Evolutionary conservation across 192 early-diverging fungal species (phyloP).

Genomic region (Lobosporangium transversale): DNA sequence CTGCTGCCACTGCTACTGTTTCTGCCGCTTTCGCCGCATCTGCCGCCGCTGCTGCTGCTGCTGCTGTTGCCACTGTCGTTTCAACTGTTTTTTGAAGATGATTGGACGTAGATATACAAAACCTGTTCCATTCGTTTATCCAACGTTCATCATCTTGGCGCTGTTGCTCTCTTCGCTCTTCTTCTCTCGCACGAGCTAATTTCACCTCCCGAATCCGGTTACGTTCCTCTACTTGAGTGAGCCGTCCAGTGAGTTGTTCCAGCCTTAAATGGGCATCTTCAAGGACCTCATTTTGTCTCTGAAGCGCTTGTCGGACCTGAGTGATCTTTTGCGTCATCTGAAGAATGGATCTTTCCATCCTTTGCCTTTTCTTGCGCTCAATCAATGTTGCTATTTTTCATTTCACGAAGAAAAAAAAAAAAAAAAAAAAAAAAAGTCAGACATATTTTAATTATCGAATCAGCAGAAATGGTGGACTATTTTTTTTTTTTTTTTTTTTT

Average conservation of each 20-base stretch:
- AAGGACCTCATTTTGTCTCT: constrained; percentile 24
- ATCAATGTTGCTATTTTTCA: constrained; percentile 15
- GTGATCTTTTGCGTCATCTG: constrained; percentile 37
- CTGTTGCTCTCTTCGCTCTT: constrained; percentile 10
- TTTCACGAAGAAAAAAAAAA: too few relatives aligned
- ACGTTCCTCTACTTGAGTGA: constrained; percentile 31
- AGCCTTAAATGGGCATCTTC: constrained; percentile 30
- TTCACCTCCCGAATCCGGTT: constrained; percentile 23
- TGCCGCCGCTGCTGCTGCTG: not conserved
- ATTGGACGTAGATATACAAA: not conserved
- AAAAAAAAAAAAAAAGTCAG: not conserved
- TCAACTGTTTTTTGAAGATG: not conserved
- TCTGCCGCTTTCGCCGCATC: not conserved
- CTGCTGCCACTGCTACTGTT: not conserved
- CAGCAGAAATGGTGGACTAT: too few relatives aligned
- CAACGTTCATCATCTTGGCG: constrained; percentile 26
- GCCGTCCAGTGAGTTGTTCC: constrained; percentile 14
- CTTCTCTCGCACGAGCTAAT: not conserved
- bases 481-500: too few relatives aligned
- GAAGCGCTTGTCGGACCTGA: constrained; percentile 25
- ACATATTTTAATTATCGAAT: too few relatives aligned
- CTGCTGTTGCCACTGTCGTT: not conserved
- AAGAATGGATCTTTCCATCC: constrained; percentile 5
- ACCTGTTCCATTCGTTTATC: constrained; percentile 24
- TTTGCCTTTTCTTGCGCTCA: constrained; percentile 26